A percentile compares a stretch with the other conserved stretches of the same genome.
Conservation (phyloP, 1,284 basidiomycete species). For the Sanguinoderma infundibulare region DNA sequence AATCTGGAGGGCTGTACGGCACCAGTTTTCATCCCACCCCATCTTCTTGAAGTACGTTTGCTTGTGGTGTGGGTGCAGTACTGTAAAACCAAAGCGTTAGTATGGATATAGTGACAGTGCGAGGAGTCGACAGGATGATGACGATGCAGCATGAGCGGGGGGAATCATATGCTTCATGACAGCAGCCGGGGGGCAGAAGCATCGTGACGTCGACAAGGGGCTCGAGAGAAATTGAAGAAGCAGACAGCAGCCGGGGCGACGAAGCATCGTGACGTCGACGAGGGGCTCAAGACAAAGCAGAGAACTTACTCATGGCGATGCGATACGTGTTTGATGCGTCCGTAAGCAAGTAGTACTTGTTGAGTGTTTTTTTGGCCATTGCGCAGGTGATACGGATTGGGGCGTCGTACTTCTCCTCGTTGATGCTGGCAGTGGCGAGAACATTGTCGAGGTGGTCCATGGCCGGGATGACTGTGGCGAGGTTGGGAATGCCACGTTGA, state of each 20-base stretch:
- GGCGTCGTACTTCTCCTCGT: not conserved
- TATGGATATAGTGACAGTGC: too few species aligned
- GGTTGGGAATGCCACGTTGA: not conserved
- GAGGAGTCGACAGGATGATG: too few species aligned
- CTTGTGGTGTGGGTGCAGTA: not conserved
- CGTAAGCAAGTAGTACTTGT: constrained; percentile 34
- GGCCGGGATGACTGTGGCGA: not conserved
- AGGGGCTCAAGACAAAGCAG: too few species aligned
- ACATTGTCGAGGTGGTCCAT: not conserved
- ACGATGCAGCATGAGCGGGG: too few species aligned
- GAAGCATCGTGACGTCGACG: too few species aligned
- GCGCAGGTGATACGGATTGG: constrained; percentile 26
- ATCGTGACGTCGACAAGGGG: too few species aligned
- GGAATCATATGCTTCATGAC: too few species aligned
- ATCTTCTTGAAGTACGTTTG: not conserved
- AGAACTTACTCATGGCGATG: not conserved
- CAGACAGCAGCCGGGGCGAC: too few species aligned
- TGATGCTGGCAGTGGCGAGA: constrained; percentile 22
- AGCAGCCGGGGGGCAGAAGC: too few species aligned
- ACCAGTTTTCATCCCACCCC: not conserved
- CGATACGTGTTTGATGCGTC: constrained; percentile 19
- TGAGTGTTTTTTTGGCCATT: constrained; percentile 34
- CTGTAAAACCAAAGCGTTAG: not conserved
- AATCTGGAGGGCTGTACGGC: not conserved
- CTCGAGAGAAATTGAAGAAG: too few species aligned